Percentiles rank a stretch among this genome's conserved stretches.
phyloP scores from a whole-genome alignment of 2,329 filamentous ascomycete species.

The Endothia cerciana region DNA sequence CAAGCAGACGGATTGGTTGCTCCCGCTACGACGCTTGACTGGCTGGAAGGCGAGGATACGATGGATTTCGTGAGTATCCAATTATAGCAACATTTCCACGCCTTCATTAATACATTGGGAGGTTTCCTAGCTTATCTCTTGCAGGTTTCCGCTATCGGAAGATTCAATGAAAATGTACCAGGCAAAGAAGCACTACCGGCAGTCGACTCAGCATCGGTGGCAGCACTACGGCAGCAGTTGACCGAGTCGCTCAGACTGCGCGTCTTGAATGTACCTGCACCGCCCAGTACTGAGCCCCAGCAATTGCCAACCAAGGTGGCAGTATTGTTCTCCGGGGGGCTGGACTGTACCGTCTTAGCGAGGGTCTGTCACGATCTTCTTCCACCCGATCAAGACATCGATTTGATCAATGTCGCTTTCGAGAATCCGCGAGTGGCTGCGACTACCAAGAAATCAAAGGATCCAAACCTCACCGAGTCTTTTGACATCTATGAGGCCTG shows the following conservation, averaged over 20 bases:
- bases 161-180: conserved; percentile 54
- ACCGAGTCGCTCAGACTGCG: conserved; percentile 65
- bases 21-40: conserved; percentile 36
- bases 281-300: conserved; percentile 29
- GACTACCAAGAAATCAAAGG: conserved; percentile 48
- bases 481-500: conserved; percentile 73
- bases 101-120: conserved; percentile 22
- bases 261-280: conserved; percentile 66
- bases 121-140: conserved; percentile 47
- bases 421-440: conserved; percentile 82
- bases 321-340: conserved; percentile 88
- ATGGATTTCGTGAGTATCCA: conserved; percentile 50
- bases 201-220: conserved; percentile 54
- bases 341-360: conserved; percentile 90
- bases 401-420: conserved; percentile 94
- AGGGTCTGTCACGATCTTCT: conserved; percentile 78
- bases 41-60: conserved; percentile 39
- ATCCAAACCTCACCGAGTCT: conserved; percentile 30
- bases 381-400: conserved; percentile 69
- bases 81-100: conserved; percentile 7
- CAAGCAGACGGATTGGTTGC: not conserved
- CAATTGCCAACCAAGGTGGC: conserved; percentile 65
- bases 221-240: conserved; percentile 57
- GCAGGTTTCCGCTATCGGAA: conserved; percentile 58
- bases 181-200: conserved; percentile 35